Conservation (phyloP, 805 yeast genomes). For the Ogataea degrootiae region DNA sequence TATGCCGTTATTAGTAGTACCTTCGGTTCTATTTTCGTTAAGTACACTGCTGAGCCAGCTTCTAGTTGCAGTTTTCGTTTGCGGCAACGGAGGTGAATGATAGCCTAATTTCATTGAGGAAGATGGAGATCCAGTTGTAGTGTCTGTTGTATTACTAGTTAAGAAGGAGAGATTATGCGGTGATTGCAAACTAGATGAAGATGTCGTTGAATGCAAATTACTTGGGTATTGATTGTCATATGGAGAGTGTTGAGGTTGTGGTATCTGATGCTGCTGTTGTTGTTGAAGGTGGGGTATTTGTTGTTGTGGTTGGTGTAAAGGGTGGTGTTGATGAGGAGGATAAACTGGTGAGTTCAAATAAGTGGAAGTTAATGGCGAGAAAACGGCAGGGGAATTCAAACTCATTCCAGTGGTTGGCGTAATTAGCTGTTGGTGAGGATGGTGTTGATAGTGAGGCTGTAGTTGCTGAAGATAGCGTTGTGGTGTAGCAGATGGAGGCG, state of each 20-base stretch:
- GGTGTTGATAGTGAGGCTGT: conserved; percentile 1
- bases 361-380: conserved; percentile 5
- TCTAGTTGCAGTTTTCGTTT: conserved; percentile 8
- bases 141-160: conserved; percentile 6
- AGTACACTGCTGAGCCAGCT: conserved; percentile 19
- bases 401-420: conserved; percentile 17
- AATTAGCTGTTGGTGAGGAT: conserved; percentile 7
- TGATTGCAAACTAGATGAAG: conserved; percentile 11
- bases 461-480: conserved; percentile 3
- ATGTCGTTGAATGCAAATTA: not conserved
- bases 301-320: not conserved
- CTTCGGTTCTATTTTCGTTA: conserved; percentile 4
- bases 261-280: conserved; percentile 5
- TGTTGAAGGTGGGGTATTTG: conserved; percentile 4
- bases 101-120: not conserved
- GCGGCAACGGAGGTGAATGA: not conserved
- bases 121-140: not conserved
- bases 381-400: conserved; percentile 7
- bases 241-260: not conserved
- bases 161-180: conserved; percentile 16
- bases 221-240: not conserved
- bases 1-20: not conserved
- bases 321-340: not conserved
- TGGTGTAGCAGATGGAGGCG: not conserved
- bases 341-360: not conserved